Conservation (phyloP, 768 basidiomycete genomes). For the Lepiota venenata region DNA sequence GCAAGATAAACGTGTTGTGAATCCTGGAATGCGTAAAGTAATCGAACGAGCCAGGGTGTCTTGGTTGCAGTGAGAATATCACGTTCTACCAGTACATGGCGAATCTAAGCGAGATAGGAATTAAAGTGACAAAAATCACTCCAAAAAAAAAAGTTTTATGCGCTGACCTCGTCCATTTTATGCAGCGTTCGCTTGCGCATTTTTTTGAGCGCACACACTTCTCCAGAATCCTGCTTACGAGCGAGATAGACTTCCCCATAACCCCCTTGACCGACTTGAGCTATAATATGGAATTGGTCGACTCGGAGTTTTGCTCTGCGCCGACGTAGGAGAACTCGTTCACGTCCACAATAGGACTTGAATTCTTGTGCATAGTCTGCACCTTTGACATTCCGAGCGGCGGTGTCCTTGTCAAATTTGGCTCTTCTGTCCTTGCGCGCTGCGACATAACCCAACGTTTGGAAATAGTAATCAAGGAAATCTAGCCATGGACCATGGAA, state of each 20-base stretch:
- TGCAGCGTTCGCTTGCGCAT: slow-evolving; percentile 92
- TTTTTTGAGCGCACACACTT: slow-evolving; percentile 96
- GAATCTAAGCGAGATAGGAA: slow-evolving; percentile 57
- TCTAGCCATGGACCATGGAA: slow-evolving; percentile 39
- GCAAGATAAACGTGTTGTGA: slow-evolving; percentile 88
- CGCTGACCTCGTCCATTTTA: slow-evolving; percentile 96
- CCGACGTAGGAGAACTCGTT: slow-evolving; percentile 88
- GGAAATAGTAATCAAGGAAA: slow-evolving; percentile 99
- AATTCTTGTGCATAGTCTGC: slow-evolving; percentile 74
- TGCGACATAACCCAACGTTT: slow-evolving; percentile 85
- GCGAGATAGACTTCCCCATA: slow-evolving; percentile 98
- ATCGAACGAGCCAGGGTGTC: slow-evolving; percentile 93
- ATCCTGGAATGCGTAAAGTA: slow-evolving; percentile 98
- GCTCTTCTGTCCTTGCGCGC: slow-evolving; percentile 81
- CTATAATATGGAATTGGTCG: slow-evolving; percentile 97
- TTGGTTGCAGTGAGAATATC: slow-evolving; percentile 98
- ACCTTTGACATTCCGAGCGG: slow-evolving; percentile 53
- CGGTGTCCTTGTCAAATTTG: slow-evolving; percentile 81
- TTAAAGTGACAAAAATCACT: too few species aligned
- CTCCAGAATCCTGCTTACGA: slow-evolving; percentile 90
- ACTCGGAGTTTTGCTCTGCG: slow-evolving; percentile 91
- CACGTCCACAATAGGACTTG: slow-evolving; percentile 90
- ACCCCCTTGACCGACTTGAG: slow-evolving; percentile 97
- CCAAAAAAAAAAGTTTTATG: background rate
- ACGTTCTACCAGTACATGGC: slow-evolving; percentile 96